Percentiles rank a stretch among this genome's conserved stretches.
These are phyloP conservation scores for Botrytis byssoidea DNA, from an alignment of 2,329 filamentous ascomycete genomes.

Conservation along the genomic window DNA sequence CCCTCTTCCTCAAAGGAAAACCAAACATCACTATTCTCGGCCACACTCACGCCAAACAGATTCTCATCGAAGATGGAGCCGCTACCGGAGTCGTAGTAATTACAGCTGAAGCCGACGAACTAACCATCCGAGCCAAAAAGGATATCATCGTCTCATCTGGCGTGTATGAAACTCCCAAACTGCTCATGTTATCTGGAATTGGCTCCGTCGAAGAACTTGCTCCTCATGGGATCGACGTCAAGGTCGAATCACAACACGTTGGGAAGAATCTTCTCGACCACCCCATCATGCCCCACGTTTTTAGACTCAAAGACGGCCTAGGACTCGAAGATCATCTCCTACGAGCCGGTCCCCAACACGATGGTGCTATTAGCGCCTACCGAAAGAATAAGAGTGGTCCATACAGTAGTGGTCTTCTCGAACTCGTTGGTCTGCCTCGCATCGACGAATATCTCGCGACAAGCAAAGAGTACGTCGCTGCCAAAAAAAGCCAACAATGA, in stretches of 20 bases:
- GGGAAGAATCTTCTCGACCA: slow-evolving; percentile 23
- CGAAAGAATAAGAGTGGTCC: slow-evolving; percentile 43
- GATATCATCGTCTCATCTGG: slow-evolving; percentile 39
- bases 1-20: slow-evolving; percentile 51
- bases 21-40: slow-evolving; percentile 54
- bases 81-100: slow-evolving; percentile 50
- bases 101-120: slow-evolving; percentile 41
- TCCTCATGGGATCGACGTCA: slow-evolving; percentile 20
- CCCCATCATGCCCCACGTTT: slow-evolving; percentile 41
- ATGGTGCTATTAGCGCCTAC: slow-evolving; percentile 44
- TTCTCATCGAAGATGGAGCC: slow-evolving; percentile 50
- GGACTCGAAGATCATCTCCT: slow-evolving; percentile 42
- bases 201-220: slow-evolving; percentile 30
- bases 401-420: slow-evolving; percentile 45
- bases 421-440: slow-evolving; percentile 55
- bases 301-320: slow-evolving; percentile 44
- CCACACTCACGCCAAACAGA: slow-evolving; percentile 49
- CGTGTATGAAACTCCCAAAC: slow-evolving; percentile 31
- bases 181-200: slow-evolving; percentile 41
- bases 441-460: slow-evolving; percentile 55
- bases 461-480: slow-evolving; percentile 47
- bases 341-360: slow-evolving; percentile 40
- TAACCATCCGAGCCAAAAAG: slow-evolving; percentile 38
- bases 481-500: slow-evolving; percentile 43
- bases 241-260: slow-evolving; percentile 27